Conservation (phyloP, 163 green algal species). For the Prototheca cutis region DNA sequence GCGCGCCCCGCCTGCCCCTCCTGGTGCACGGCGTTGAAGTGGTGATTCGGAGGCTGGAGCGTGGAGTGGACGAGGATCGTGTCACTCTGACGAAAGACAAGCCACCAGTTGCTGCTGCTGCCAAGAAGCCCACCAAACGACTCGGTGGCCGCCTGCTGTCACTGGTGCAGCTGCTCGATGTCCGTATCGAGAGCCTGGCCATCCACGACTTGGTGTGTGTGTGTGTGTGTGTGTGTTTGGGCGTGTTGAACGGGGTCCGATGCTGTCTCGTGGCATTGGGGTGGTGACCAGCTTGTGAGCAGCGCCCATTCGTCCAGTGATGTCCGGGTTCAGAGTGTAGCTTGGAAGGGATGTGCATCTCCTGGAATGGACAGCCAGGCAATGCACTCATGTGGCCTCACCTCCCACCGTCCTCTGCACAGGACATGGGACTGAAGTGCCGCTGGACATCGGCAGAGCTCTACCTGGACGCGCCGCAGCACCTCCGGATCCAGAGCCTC, state of each 20-base stretch:
- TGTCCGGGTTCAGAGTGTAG: too few relatives aligned
- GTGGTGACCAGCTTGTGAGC: too few relatives aligned
- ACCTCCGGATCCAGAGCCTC: not conserved
- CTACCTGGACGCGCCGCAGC: not conserved
- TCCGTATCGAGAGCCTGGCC: not conserved
- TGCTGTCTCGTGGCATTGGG: not conserved
- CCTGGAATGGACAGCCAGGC: not conserved
- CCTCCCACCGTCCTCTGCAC: not conserved
- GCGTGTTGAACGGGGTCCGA: not conserved
- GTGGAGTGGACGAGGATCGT: too few relatives aligned
- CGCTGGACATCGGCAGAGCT: not conserved
- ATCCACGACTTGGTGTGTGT: not conserved
- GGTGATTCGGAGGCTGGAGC: not conserved
- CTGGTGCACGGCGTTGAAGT: not conserved
- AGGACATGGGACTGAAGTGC: not conserved
- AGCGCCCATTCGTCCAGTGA: too few relatives aligned
- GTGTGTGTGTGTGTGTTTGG: not conserved
- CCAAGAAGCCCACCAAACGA: not conserved
- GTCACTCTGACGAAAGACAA: not conserved
- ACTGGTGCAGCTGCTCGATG: not conserved
- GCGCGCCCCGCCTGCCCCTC: not conserved
- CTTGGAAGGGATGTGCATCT: not conserved
- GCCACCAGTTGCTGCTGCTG: not conserved
- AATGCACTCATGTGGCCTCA: not conserved
- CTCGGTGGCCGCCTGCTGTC: not conserved